A percentile compares a stretch with the other conserved stretches of the same genome.
Evolutionary conservation across 257 asterid genomes (phyloP).

Genomic region (Parsonsia alboflavescens): DNA sequence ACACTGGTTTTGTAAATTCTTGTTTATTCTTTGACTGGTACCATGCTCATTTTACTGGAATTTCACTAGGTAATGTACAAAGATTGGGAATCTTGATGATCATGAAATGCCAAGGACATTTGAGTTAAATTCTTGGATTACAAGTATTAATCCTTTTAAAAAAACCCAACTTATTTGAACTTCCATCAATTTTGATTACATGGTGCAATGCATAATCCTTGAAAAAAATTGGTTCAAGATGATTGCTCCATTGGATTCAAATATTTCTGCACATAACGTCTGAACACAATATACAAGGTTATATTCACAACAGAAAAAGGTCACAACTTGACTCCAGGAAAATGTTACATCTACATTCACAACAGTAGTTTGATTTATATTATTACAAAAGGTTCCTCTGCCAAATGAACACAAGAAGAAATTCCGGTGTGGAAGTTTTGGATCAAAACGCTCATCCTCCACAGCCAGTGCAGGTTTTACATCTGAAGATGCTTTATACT

Average conservation of each 20-base stretch:
- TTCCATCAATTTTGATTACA: no score
- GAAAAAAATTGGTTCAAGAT: neutral
- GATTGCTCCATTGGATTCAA: neutral
- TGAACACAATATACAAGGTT: constrained; percentile 15
- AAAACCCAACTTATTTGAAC: no score
- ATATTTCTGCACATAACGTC: constrained; percentile 6
- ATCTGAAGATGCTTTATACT: constrained; percentile 29
- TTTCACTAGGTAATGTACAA: neutral
- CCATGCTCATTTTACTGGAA: neutral
- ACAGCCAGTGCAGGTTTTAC: neutral
- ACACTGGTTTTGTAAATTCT: neutral
- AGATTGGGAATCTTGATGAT: neutral
- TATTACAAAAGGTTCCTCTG: neutral
- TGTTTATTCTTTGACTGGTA: neutral
- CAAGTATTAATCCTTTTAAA: no score
- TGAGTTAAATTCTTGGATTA: no score
- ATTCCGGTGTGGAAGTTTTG: neutral
- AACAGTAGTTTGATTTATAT: neutral
- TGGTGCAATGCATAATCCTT: no score
- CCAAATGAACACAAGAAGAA: constrained; percentile 3
- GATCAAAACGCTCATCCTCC: neutral
- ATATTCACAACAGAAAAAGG: constrained; percentile 5
- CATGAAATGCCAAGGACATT: no score
- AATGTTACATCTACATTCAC: constrained; percentile 1
- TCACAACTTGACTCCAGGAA: neutral